Evolutionary conservation across 1,284 basidiomycete genomes (phyloP), one percentile per base, ranked within the genome.

Genomic region (Chondrostereum purpureum): DNA sequence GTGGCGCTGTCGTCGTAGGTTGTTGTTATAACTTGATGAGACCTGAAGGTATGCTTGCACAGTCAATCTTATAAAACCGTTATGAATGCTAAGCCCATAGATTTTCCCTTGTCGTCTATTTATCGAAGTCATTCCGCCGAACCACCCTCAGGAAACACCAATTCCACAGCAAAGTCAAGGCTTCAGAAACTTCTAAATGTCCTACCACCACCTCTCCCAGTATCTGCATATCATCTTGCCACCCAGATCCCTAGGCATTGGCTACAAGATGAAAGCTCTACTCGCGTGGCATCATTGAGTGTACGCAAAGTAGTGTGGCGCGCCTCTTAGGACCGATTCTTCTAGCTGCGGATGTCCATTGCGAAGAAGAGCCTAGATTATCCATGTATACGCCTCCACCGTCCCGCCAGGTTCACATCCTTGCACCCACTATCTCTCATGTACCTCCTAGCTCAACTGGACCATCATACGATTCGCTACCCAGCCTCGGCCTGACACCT

Each of bases 221-320:
- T 59, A 19, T 66, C 63, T 16, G 74, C 76, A 17, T 73, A 75
- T 47, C 81, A 85, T 50, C 70, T 87, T 27, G 83, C 83, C 2
- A 62, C 72, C 0, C 72, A 74, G 48, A 61, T 70, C 5, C 71
- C 71, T 5, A 50, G 55, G 5, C 58, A 63, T 16, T 73, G 70
- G 72, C 53, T 63, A 12, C 49, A 54, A 33, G 53, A 56, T 22
- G 13, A 72, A 67, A 55, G 62, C 61, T 18, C 74, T 62, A 8
- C 63, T 53, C 44, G 68, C 59, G 53, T 77, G 58, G 75, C 61
- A 57, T 35, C 65, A 52, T 63, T 83, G 0, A 70, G 80, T 1
- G 61, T 80, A 34, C 68, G 73, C 18, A 86, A 86, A 56, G 72
- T 85, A 23, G 72, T 76, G 6, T 87, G 80, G 72, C 67, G 83